Evolutionary conservation across 257 asterid species (phyloP).

Genomic region (Gentiana straminea): DNA sequence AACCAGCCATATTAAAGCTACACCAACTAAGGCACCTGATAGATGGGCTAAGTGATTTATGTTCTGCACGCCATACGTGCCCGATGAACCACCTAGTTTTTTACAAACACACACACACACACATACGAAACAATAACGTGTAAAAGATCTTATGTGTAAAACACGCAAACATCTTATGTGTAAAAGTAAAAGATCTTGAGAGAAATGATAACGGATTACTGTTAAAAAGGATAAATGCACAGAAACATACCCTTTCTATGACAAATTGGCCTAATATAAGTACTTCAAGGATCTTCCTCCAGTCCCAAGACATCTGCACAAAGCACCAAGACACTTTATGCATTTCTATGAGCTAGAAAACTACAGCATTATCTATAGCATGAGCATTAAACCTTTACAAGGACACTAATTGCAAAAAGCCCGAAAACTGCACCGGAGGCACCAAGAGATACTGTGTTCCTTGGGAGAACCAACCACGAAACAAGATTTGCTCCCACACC

Average conservation of each 20-base stretch:
- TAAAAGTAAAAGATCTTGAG: too few relatives aligned
- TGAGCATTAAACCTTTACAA: conserved; percentile 48
- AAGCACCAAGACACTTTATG: conserved; percentile 8
- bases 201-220: neutral
- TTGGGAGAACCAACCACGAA: conserved; percentile 87
- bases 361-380: neutral
- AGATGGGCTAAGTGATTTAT: conserved; percentile 91
- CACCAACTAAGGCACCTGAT: conserved; percentile 89
- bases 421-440: conserved; percentile 99
- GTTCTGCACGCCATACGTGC: conserved; percentile 50
- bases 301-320: conserved; percentile 91
- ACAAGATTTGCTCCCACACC: conserved; percentile 97
- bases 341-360: neutral
- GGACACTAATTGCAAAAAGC: conserved; percentile 88
- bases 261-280: conserved; percentile 93
- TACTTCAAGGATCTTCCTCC: conserved; percentile 97
- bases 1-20: conserved; percentile 67
- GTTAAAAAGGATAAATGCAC: neutral
- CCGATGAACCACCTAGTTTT: conserved; percentile 48
- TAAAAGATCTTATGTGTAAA: too few relatives aligned
- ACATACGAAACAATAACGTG: too few relatives aligned
- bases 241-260: conserved; percentile 60
- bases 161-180: too few relatives aligned
- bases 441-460: conserved; percentile 92
- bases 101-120: neutral